A percentile compares a stretch with the other conserved stretches of the same genome.
Conservation (phyloP, 805 yeast species). For the Ogataea siamensis region DNA sequence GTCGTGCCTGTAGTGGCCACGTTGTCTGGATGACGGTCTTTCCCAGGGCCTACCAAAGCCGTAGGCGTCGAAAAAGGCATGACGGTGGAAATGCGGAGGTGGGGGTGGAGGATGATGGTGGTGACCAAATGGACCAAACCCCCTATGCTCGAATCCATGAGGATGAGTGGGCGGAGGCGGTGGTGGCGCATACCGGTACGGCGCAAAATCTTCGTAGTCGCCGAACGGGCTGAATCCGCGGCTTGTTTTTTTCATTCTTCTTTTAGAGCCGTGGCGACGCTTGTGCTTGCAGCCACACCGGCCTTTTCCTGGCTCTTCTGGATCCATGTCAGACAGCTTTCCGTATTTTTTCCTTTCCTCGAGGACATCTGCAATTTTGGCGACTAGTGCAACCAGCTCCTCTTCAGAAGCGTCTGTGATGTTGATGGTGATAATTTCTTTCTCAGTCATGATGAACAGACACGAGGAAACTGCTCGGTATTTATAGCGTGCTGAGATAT, state of each 20-base stretch:
- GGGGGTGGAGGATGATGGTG: background rate
- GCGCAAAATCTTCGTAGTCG: background rate
- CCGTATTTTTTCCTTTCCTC: background rate
- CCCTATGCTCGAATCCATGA: background rate
- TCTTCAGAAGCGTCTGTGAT: slow-evolving; percentile 1
- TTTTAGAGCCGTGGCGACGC: background rate
- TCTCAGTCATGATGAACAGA: slow-evolving; percentile 6
- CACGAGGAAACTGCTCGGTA: background rate
- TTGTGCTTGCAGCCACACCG: background rate
- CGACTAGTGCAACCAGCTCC: slow-evolving; percentile 3
- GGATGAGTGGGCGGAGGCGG: background rate
- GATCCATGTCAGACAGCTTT: background rate
- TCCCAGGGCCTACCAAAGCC: background rate
- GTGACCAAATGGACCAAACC: background rate
- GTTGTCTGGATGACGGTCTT: background rate
- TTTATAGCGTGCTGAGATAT: background rate
- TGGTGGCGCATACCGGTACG: slow-evolving; percentile 1
- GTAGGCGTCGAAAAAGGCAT: background rate
- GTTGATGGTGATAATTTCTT: slow-evolving; percentile 1
- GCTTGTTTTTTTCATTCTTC: background rate
- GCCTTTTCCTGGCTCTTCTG: background rate
- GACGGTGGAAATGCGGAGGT: background rate
- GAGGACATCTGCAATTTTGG: slow-evolving; percentile 1
- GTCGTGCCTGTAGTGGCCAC: background rate
- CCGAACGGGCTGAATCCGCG: background rate